Evolutionary conservation across 768 basidiomycete species (phyloP).

Genomic region (Cystofilobasidium capitatum): DNA sequence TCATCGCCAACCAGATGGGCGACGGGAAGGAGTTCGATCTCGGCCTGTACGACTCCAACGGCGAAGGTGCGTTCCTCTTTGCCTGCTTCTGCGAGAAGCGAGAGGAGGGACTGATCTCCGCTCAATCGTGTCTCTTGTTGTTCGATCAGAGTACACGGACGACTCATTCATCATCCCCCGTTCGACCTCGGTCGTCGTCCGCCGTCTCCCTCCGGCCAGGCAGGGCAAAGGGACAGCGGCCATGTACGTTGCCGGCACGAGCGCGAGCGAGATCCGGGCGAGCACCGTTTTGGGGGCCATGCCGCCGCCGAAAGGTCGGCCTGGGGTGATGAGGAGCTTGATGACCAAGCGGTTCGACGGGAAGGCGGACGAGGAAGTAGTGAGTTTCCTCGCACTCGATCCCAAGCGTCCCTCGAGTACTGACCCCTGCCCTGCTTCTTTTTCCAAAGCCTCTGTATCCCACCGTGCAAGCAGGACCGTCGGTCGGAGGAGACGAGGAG

Average conservation of each 20-base stretch:
- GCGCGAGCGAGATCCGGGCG: constrained; percentile 34
- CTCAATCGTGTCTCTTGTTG: neutral
- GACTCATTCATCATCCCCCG: constrained; percentile 85
- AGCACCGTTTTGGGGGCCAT: constrained; percentile 24
- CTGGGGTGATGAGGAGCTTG: constrained; percentile 35
- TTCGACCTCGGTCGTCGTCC: constrained; percentile 86
- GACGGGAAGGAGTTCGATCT: constrained; percentile 92
- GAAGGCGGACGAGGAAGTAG: constrained; percentile 51
- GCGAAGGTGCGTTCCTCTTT: constrained; percentile 63
- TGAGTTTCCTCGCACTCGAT: constrained; percentile 6
- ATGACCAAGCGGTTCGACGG: constrained; percentile 86
- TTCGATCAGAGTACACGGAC: constrained; percentile 67
- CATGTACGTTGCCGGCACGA: constrained; percentile 51
- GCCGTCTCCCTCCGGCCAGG: constrained; percentile 70
- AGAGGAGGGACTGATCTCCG: neutral
- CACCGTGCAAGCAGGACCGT: constrained; percentile 11
- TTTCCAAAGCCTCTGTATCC: constrained; percentile 2
- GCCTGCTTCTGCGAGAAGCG: too few species aligned
- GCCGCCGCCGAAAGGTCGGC: neutral
- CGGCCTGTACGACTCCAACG: constrained; percentile 68
- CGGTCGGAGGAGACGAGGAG: constrained; percentile 60
- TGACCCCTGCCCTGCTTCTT: constrained; percentile 29
- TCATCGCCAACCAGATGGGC: constrained; percentile 79
- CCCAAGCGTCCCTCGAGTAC: constrained; percentile 18
- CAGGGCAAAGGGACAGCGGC: constrained; percentile 75